Percentiles rank a stretch among this genome's conserved stretches.
Evolutionary conservation across 805 yeast species (phyloP).

Genomic region (Lipomyces orientalis): DNA sequence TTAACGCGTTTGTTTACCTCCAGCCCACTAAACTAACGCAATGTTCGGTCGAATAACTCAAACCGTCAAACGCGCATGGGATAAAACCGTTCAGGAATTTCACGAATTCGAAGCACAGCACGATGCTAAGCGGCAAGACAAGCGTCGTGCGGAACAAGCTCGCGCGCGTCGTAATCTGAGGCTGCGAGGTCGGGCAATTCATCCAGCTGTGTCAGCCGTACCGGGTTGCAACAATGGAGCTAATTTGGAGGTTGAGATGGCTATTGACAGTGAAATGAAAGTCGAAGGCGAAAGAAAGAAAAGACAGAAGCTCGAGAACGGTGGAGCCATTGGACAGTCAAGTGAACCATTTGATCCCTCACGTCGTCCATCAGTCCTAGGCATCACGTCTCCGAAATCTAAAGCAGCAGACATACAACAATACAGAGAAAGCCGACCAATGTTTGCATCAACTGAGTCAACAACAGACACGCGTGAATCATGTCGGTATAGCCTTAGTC

Average conservation of each 20-base stretch:
- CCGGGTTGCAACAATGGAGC: not conserved
- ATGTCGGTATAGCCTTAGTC: not conserved
- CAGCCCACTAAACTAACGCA: not conserved
- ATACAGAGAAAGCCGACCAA: not conserved
- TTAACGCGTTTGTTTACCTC: not conserved
- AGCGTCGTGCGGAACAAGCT: not conserved
- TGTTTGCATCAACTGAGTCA: not conserved
- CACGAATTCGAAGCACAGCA: constrained; percentile 28
- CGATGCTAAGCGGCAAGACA: not conserved
- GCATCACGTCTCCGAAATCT: not conserved
- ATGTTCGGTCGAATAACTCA: constrained; percentile 21
- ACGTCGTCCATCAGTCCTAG: not conserved
- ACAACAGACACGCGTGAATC: not conserved
- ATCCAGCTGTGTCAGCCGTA: not conserved
- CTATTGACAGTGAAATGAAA: not conserved
- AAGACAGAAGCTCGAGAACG: not conserved
- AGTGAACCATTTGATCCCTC: not conserved
- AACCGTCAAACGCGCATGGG: constrained; percentile 28
- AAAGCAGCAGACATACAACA: not conserved
- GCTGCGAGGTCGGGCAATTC: not conserved
- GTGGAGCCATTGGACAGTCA: not conserved
- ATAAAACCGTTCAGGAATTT: constrained; percentile 27
- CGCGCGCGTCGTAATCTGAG: not conserved
- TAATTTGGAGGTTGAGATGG: not conserved
- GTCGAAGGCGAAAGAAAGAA: not conserved